Percentiles rank a stretch among this genome's conserved stretches.
These are phyloP conservation scores for Hevea brasiliensis DNA, from an alignment of 345 rosid species.

Conservation along the genomic window DNA sequence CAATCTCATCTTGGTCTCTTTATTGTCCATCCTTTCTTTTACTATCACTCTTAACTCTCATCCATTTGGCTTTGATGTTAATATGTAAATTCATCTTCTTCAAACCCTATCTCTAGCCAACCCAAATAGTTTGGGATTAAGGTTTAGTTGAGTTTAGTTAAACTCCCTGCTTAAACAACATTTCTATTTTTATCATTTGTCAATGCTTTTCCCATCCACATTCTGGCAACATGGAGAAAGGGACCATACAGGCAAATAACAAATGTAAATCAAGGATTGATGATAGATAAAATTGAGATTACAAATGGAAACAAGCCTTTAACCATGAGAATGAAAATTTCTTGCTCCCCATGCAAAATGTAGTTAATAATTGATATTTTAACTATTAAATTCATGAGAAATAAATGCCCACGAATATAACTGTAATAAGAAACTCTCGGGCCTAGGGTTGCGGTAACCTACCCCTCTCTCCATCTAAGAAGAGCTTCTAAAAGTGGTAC, in stretches of 20 bases:
- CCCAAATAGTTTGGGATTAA: not conserved
- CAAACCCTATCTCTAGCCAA: not conserved
- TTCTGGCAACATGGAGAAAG: not conserved
- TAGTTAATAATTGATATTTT: not conserved
- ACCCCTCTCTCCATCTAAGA: constrained; percentile 94
- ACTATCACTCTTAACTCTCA: not conserved
- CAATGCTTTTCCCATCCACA: not conserved
- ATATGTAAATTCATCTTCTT: not conserved
- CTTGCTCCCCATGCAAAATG: not conserved
- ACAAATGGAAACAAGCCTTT: not conserved
- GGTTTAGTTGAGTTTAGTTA: no score
- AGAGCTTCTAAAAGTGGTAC: constrained; percentile 96
- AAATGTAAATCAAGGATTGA: not conserved
- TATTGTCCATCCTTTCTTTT: not conserved
- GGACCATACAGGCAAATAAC: not conserved
- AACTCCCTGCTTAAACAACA: not conserved
- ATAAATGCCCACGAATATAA: not conserved
- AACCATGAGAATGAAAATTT: not conserved
- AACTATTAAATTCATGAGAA: not conserved
- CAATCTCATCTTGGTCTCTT: not conserved
- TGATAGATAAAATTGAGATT: not conserved
- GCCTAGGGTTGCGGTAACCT: constrained; percentile 5
- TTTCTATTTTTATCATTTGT: not conserved
- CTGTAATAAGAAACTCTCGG: not conserved
- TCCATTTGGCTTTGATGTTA: not conserved